Evolutionary conservation across 2,329 filamentous ascomycete genomes (phyloP), one percentile per base, ranked within the genome.

Genomic region (Catunica adiposa): DNA sequence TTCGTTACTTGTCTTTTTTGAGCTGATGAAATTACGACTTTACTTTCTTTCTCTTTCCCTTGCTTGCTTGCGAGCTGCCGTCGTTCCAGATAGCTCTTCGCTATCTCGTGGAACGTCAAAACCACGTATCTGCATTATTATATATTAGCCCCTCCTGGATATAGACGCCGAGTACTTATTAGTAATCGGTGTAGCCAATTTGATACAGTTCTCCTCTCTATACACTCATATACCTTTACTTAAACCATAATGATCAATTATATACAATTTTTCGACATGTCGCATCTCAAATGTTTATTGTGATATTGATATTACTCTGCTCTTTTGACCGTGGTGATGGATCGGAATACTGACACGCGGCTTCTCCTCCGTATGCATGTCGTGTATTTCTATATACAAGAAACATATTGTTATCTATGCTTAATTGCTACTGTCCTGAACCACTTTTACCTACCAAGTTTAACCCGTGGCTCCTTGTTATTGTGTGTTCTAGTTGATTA

Each of bases 21-120:
- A 22, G 34, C 50, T 38, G n/a, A 52, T 52, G 44, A 48, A 48
- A 48, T 52, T 26, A 47, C 14, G 17, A 47, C 20, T 47, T 54
- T 54, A 31, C 15, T 25, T 37, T 26, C 31, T 44, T 25, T 8
- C 23, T 53, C 34, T 26, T 46, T 44, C 15, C n/a, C 23, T 53
- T 38, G 22, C 34, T 42, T 11, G 25, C 46, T 54, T 47, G 17
- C 42, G 2, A 8, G 9, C 23, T 50, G 17, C 25, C n/a, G 9
- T 44, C 8, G 40, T 7, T 44, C 40, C 20, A 50, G 38, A 50
- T 57, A 57, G 51, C 55, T 54, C 55, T 57, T 57, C 51, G 55
- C 51, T 57, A 54, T 48, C 25, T 34, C 0, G 5, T 23, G n/a
- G 17, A 11, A 51, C 23, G 4, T 40, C 29, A 17, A 51, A 51